These are phyloP conservation scores for Symbiodinium natans DNA, from an alignment of 73 alveolate genomes.

Conservation along the genomic window DNA sequence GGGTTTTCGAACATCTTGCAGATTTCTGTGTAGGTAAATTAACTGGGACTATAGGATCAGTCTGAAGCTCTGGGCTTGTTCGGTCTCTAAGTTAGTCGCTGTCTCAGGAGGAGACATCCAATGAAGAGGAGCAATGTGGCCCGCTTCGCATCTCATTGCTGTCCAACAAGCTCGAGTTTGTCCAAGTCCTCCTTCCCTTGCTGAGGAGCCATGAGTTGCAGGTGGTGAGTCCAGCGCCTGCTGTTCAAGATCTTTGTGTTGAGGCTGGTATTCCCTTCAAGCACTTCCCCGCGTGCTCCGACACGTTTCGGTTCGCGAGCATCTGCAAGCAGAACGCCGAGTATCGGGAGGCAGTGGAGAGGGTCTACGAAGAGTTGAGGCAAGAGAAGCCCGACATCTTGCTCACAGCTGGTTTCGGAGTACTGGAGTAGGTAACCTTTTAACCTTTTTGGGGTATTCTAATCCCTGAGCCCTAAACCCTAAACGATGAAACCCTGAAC, in stretches of 20 bases:
- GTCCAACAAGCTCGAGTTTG: neutral
- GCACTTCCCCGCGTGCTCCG: neutral
- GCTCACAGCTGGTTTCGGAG: neutral
- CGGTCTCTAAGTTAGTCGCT: no score
- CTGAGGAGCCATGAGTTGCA: neutral
- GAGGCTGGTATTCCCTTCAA: neutral
- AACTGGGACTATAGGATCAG: no score
- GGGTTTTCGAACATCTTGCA: neutral
- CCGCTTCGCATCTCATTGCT: neutral
- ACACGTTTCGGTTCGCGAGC: neutral
- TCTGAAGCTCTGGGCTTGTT: neutral
- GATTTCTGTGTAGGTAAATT: no score
- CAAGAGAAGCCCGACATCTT: neutral
- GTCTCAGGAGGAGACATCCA: neutral
- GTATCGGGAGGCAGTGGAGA: conserved; percentile 9
- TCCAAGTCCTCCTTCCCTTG: neutral
- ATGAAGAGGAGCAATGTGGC: neutral
- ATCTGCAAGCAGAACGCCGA: conserved; percentile 6
- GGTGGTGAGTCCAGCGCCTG: neutral
- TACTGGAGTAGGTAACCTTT: no score
- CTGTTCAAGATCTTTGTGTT: neutral
- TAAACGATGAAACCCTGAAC: no score
- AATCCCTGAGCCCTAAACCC: no score
- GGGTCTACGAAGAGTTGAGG: neutral
- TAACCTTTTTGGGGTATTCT: no score